These are phyloP conservation scores for Lyophyllum semitale DNA, from an alignment of 768 basidiomycete genomes.

Conservation along the genomic window DNA sequence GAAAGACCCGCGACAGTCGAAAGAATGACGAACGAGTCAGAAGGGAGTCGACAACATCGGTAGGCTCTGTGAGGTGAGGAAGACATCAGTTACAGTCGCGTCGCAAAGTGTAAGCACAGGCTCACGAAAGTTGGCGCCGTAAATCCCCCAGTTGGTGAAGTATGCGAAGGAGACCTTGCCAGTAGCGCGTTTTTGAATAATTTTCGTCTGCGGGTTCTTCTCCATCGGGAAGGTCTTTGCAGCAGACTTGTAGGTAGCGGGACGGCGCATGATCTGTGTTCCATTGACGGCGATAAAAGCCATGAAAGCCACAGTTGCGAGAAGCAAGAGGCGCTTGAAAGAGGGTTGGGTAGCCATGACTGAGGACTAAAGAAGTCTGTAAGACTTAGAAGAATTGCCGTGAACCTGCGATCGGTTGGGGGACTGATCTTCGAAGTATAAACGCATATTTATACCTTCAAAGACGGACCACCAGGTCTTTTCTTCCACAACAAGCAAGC, in stretches of 20 bases:
- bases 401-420: constrained; percentile 1
- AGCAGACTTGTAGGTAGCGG: constrained; percentile 44
- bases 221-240: constrained; percentile 34
- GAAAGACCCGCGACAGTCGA: background rate
- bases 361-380: background rate
- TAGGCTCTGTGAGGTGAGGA: constrained; percentile 51
- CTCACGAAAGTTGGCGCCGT: constrained; percentile 64
- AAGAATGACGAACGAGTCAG: constrained; percentile 59
- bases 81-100: constrained; percentile 4
- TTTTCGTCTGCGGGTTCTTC: constrained; percentile 35
- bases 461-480: background rate
- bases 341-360: constrained; percentile 16
- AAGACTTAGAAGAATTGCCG: background rate
- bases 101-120: background rate
- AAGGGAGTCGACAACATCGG: constrained; percentile 54
- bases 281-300: constrained; percentile 29
- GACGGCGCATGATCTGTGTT: constrained; percentile 58
- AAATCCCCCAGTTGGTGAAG: constrained; percentile 69
- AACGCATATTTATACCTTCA: constrained; percentile 16
- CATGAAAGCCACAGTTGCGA: constrained; percentile 23
- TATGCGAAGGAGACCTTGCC: constrained; percentile 48
- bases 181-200: constrained; percentile 41
- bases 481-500: background rate
- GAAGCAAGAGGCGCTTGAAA: constrained; percentile 26
- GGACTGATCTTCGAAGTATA: background rate